Evolutionary conservation across 73 alveolate species (phyloP), one percentile per base, ranked within the genome.

Genomic region (Loxodes magnus): DNA sequence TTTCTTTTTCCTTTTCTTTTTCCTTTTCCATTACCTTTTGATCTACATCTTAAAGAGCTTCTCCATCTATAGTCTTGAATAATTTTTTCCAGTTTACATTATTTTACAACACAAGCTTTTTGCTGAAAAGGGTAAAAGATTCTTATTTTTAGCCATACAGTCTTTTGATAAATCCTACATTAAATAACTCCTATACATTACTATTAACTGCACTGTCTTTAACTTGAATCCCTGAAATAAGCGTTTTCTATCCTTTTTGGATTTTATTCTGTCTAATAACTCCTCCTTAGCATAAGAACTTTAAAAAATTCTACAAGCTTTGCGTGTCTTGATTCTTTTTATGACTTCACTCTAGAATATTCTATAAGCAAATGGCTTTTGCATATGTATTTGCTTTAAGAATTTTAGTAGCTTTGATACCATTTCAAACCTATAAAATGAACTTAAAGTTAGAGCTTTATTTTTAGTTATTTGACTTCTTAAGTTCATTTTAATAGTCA

Each of bases 381-480:
- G 96, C 77, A 43, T 88, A 60, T 9, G 99, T 93, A 23, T 53
- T 52, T 24, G 97, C 90, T 44, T 93, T 77, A 21, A 89, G 79
- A 26, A 82, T 56, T 3, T 96, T 90, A 25, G 81, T 74, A 12
- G 98, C 87, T 28, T 70, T 44, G 62, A 78, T 85, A 1, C 99
- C 99, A 80, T 93, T 93, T 98, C 99, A 93, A 28, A 90, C 97
- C 64, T 86, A 89, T 25, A 93, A 44, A 96, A 86, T 89, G 60
- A 82, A 90, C 51, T 90, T 88, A 73, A 74, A 82, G 48, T 78
- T 77, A 58, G 66, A 53, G 54, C 69, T 69, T 19, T 39, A 35
- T 48, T 53, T 43, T 38, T 71, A 74, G 30, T 57, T 65, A 27
- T 55, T 49, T 37, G 74, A 53, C 58, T 73, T 50, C 49, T 30